A percentile compares a stretch with the other conserved stretches of the same genome.
These are phyloP conservation scores for Coniochaeta sp. DNA, from an alignment of 2,329 filamentous ascomycete genomes.

Conservation along the genomic window DNA sequence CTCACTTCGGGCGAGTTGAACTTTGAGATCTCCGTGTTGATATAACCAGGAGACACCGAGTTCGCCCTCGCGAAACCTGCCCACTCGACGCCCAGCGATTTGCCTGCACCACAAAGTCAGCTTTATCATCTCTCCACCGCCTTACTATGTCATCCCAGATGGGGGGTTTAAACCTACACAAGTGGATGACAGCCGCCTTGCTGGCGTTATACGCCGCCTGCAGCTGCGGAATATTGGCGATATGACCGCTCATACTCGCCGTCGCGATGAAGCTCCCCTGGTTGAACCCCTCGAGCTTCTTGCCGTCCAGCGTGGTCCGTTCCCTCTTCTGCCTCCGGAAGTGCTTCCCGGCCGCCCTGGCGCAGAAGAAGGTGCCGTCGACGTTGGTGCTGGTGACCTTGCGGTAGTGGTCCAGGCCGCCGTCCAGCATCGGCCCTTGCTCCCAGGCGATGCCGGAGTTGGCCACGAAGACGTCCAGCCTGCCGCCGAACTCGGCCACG, in stretches of 20 bases:
- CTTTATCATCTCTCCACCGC: too few relatives aligned
- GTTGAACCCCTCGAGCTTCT: slow-evolving; percentile 43
- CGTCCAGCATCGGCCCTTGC: slow-evolving; percentile 59
- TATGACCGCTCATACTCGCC: slow-evolving; percentile 69
- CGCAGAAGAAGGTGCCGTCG: slow-evolving; percentile 72
- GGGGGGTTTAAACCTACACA: slow-evolving; percentile 31
- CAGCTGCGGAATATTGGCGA: slow-evolving; percentile 69
- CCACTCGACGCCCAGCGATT: slow-evolving; percentile 70
- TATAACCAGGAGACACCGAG: slow-evolving; percentile 67
- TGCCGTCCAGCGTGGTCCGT: slow-evolving; percentile 54
- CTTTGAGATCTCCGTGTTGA: slow-evolving; percentile 62
- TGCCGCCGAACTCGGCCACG: slow-evolving; percentile 61
- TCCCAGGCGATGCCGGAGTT: slow-evolving; percentile 73
- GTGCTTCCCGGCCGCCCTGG: slow-evolving; percentile 59
- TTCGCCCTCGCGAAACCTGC: slow-evolving; percentile 67
- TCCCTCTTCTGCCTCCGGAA: slow-evolving; percentile 65
- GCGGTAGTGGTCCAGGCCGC: slow-evolving; percentile 54
- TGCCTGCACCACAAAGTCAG: slow-evolving; percentile 26
- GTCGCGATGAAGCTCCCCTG: slow-evolving; percentile 71
- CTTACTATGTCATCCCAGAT: too few relatives aligned
- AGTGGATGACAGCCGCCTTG: slow-evolving; percentile 56
- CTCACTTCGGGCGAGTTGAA: slow-evolving; percentile 61
- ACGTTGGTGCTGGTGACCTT: slow-evolving; percentile 65
- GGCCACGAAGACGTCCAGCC: slow-evolving; percentile 71
- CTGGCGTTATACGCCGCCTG: slow-evolving; percentile 69